Evolutionary conservation across 495 filamentous ascomycete species (phyloP).

Genomic region (Lasiosphaeriaceae sp.): DNA sequence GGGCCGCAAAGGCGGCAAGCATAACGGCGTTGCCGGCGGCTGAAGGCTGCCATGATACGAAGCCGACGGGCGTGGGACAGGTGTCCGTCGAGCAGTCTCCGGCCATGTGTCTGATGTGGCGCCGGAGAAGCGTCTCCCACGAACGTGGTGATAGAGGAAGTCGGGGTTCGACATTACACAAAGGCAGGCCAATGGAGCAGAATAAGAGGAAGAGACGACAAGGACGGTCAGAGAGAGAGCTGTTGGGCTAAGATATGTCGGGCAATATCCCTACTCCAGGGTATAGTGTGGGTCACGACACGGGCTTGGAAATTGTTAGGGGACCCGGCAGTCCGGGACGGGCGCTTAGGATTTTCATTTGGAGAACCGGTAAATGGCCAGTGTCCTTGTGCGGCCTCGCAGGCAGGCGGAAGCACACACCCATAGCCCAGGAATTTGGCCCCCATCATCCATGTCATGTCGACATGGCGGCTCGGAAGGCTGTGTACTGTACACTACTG

Average conservation of each 20-base stretch:
- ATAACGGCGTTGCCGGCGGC: slow-evolving; percentile 33
- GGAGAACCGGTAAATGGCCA: no score
- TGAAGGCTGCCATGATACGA: slow-evolving; percentile 24
- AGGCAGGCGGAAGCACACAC: no score
- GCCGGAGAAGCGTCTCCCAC: background rate
- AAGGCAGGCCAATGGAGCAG: background rate
- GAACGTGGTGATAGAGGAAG: background rate
- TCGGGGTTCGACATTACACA: slow-evolving; percentile 1
- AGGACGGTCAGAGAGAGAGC: background rate
- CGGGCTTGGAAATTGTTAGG: background rate
- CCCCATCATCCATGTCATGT: no score
- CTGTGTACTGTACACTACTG: no score
- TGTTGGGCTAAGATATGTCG: background rate
- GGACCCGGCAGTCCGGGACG: background rate
- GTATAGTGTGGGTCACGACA: background rate
- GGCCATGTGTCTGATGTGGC: background rate
- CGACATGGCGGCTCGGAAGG: no score
- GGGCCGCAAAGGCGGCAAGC: slow-evolving; percentile 35
- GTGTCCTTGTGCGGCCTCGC: no score
- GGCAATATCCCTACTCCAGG: background rate
- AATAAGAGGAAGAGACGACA: background rate
- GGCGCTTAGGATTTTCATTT: background rate
- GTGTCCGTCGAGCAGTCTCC: slow-evolving; percentile 11
- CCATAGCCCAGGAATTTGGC: no score
- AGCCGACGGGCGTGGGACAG: slow-evolving; percentile 18